These are phyloP conservation scores for Mortierella sp. DNA, from an alignment of 371 early-diverging fungal species.

Conservation along the genomic window DNA sequence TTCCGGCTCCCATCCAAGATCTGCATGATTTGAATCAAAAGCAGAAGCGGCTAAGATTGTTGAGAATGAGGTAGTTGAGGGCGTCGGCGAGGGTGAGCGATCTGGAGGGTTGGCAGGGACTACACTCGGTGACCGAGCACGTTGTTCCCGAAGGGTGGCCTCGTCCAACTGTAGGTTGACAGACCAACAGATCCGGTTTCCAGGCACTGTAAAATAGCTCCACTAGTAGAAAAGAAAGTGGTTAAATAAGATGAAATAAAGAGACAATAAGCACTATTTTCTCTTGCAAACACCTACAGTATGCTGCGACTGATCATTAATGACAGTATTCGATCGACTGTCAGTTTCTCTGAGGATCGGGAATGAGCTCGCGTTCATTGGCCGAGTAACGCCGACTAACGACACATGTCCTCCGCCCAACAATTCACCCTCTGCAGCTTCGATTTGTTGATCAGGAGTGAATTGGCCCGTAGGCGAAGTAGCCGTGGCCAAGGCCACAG, in stretches of 20 bases:
- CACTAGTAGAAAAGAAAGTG: constrained; percentile 7
- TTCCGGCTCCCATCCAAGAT: constrained; percentile 18
- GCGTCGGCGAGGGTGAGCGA: constrained; percentile 18
- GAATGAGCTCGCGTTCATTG: constrained; percentile 8
- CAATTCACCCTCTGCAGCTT: constrained; percentile 9
- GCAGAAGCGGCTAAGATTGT: not conserved
- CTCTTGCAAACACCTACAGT: constrained; percentile 10
- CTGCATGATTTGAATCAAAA: not conserved
- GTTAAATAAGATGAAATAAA: not conserved
- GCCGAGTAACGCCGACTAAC: constrained; percentile 22
- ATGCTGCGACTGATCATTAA: constrained; percentile 9
- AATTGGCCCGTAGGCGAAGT: not conserved
- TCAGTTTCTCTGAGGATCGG: constrained; percentile 3
- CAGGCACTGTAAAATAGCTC: constrained; percentile 29
- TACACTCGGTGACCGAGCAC: not conserved
- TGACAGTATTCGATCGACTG: constrained; percentile 14
- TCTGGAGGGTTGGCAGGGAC: not conserved
- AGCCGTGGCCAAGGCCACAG: not conserved
- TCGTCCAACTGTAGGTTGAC: constrained; percentile 29
- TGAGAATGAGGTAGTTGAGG: constrained; percentile 10
- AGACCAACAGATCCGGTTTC: constrained; percentile 33
- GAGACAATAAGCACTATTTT: not conserved
- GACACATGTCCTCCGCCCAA: constrained; percentile 21
- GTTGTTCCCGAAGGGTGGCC: constrained; percentile 18
- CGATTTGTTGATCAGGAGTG: not conserved